Percentiles rank a stretch among this genome's conserved stretches.
phyloP scores from a whole-genome alignment of 257 asterid genomes.

The Knoxia roxburghii region DNA sequence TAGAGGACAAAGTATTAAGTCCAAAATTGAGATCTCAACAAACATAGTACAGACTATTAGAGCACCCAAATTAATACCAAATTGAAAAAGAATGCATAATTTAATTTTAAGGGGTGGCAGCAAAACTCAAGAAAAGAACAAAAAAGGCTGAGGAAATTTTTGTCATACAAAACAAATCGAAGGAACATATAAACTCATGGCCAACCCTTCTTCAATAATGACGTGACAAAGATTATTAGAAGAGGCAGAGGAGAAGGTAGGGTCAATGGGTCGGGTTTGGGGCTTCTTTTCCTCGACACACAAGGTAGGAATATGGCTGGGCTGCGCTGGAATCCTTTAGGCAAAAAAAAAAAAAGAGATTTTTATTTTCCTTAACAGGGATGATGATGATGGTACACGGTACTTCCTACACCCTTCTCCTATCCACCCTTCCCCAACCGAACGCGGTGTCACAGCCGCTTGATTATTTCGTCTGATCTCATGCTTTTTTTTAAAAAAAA shows the following conservation, averaged over 20 bases:
- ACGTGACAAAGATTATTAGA: slow-evolving; percentile 7
- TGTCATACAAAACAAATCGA: too few relatives aligned
- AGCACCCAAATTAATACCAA: too few relatives aligned
- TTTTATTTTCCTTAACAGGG: too few relatives aligned
- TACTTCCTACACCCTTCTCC: slow-evolving; percentile 7
- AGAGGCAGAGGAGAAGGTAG: too few relatives aligned
- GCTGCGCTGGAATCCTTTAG: slow-evolving; percentile 28
- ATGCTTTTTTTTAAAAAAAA: too few relatives aligned
- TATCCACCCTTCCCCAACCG: slow-evolving; percentile 10
- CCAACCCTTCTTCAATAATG: not conserved
- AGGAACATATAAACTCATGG: not conserved
- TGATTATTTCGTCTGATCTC: not conserved
- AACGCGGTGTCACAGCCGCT: not conserved
- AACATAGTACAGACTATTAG: too few relatives aligned
- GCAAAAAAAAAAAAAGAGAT: too few relatives aligned
- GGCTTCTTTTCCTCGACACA: slow-evolving; percentile 40
- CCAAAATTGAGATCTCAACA: not conserved
- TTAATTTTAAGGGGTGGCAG: not conserved
- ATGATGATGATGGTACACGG: slow-evolving; percentile 6
- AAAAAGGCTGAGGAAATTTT: too few relatives aligned
- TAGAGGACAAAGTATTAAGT: too few relatives aligned
- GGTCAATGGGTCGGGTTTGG: slow-evolving; percentile 36
- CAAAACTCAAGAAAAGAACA: not conserved
- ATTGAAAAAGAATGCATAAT: not conserved
- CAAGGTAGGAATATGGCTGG: slow-evolving; percentile 32